Evolutionary conservation across 2,329 filamentous ascomycete genomes (phyloP), one percentile per base, ranked within the genome.

Genomic region (Cryphonectria carpinicola): DNA sequence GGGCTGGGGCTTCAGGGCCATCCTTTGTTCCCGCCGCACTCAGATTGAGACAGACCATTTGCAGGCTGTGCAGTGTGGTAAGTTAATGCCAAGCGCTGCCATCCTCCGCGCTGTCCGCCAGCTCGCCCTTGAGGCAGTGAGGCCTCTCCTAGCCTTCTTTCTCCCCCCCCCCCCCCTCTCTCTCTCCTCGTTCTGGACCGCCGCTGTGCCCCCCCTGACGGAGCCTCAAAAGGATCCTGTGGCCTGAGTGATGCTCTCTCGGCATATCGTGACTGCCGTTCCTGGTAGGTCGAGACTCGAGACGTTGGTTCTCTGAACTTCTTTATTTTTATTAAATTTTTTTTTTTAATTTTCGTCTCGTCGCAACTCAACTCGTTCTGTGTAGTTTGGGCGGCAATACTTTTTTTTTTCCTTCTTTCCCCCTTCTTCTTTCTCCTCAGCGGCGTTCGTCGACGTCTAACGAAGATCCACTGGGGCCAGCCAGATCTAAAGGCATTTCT

Each of bases 191-290:
- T 56, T 60, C 56, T 19, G 56, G 56, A 60, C 25, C 28, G 56
- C 35, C 35, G 25, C 32, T 28, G 17, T 37, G 58, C 13, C 25
- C 52, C 52, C 25, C 52, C 25, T 32, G 35, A 49, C 43, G 17
- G 17, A 39, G 58, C 35, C 14, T 37, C 46, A 66, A 35, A 61
- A 39, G 32, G 58, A 35, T 22, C 32, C 25, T 35, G 17, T n/a
- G 35, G 58, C 19, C 58, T 22, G 22, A 11, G 35, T 61, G 58
- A 4, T n/a, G n/a, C 37, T 35, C 14, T 52, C 5, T 39, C 25
- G 8, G 22, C 17, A 37, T 39, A 66, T 66, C 64, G 46, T 66
- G 46, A 32, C 46, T 66, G 19, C 64, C 64, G 19, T n/a, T 56
- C 43, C 54, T 37, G 64, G 64, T 52, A 54, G 49, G 54, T 32